These are phyloP conservation scores for Gnomoniopsis sp. DNA, from an alignment of 2,329 filamentous ascomycete species.

Conservation along the genomic window DNA sequence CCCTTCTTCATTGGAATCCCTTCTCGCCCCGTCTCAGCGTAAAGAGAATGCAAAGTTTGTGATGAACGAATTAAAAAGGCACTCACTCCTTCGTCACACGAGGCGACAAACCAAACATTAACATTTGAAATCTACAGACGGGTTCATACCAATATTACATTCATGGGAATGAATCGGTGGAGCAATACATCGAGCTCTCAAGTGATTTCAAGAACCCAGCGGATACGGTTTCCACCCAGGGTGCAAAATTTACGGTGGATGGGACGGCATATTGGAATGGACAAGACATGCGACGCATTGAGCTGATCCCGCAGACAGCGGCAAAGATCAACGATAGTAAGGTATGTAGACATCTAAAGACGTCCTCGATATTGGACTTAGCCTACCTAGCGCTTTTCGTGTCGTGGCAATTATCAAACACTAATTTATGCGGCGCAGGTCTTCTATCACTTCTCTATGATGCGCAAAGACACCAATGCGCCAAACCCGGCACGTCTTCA, in stretches of 20 bases:
- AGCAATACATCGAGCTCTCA: neutral
- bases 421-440: neutral
- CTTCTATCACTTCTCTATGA: constrained; percentile 67
- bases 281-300: constrained; percentile 68
- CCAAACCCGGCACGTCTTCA: constrained; percentile 64
- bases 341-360: constrained; percentile 39
- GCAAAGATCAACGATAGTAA: constrained; percentile 63
- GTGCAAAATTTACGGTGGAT: constrained; percentile 65
- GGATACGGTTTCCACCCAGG: constrained; percentile 49
- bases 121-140: neutral
- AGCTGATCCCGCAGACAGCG: constrained; percentile 68
- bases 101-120: too few relatives aligned
- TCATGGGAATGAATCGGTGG: neutral
- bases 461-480: constrained; percentile 54
- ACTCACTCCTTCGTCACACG: too few relatives aligned
- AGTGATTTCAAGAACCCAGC: neutral
- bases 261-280: constrained; percentile 67
- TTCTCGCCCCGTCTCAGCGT: too few relatives aligned
- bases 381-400: too few relatives aligned
- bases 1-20: too few relatives aligned
- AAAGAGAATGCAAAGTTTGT: too few relatives aligned
- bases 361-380: neutral
- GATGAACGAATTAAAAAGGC: too few relatives aligned
- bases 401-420: too few relatives aligned
- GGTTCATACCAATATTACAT: neutral